Evolutionary conservation across 345 rosid species (phyloP), one percentile per base, ranked within the genome.

Genomic region (Geranium rotundifolium): DNA sequence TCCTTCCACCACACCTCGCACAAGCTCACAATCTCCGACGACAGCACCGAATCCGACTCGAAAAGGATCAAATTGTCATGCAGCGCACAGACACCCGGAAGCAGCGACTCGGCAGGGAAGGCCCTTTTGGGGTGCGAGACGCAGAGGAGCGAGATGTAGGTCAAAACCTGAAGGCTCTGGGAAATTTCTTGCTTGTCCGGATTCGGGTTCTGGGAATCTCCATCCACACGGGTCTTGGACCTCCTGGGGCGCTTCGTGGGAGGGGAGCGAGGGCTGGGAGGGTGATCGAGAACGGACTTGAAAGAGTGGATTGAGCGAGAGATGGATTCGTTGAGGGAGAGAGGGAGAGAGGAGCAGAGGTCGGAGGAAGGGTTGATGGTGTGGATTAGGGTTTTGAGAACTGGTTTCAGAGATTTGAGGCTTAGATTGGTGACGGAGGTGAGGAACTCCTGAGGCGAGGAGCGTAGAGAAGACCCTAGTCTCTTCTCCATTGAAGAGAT

Each of bases 1-100:
- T 73, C 87, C 70, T 84, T 90, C 99, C 97, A 92, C 86, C 85
- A 93, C 27, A 67, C 66, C 84, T 93, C 99, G 15, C 96, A 93
- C 19, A 87, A 60, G 39, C 76, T 75, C 19, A 84, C 82, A n/a
- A 90, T 73, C 73, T 90, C 96, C 14, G 70, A 57, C 34, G 84
- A 76, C 66, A 93, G 65, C 62, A 52, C 74, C 29, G 80, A 64
- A 77, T 87, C 87, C 41, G 85, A 84, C 73, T 93, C 99, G 17
- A 93, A 84, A 50, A 84, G 64, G 4, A 82, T 59, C 71, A 93
- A 71, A 65, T 70, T 83, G 15, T 90, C 85, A 58, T 93, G 97
- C 69, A 93, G 66, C 9, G 74, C 65, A 72, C 73, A 89, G 19
- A 78, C 87, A 14, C 89, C 62, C 0, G 87, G 84, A 29, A 90